Base-by-base conservation (phyloP, 371 early-diverging fungal genomes). In the Apophysomyces trapeziformis region DNA sequence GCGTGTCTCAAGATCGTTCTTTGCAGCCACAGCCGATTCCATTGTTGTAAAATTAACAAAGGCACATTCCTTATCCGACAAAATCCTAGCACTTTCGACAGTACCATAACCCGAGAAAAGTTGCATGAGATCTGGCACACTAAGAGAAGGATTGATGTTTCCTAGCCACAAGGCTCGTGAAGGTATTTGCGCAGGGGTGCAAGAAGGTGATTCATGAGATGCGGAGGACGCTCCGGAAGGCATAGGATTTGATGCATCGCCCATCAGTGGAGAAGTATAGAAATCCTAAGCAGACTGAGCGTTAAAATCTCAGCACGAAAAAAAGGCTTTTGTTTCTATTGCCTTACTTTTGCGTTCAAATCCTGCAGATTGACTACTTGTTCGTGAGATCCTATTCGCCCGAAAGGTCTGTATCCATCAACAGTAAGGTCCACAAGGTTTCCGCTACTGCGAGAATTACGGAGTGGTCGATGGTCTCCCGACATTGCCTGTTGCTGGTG, bases 111-210 rank as follows among this genome's bases (percentile, higher is more conserved):
- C 89, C 16, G 90, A 82, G 75, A 96, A 97, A 16, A 92, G 68
- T 47, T 86, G 79, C 32, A 91, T 83, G 44, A 97, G 83, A 64
- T 96, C 96, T 35, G 91, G 82, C 13, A 88, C 85, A 35, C 89
- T 88, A 58, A 95, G 82, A 6, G 84, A 76, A 0, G 93, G 85
- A 62, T 93, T 94, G n/a, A 96, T 82, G 68, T 96, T 96, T 32
- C 96, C 96, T 44, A 96, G 87, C 96, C 96, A 96, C 32, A 97
- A 82, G 7, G 95, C 93, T 3, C 96, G 89, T 32, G 95, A 90
- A n/a, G 93, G 92, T 32, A 68, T 64, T 58, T 74, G 74, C 9
- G 72, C 66, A 38, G 60, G 61, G 38, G 68, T 44, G 9, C 66
- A 61, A n/a, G 68, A 68, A 4, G 68, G 68, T 16, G 70, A 70